Evolutionary conservation across 192 early-diverging fungal genomes (phyloP).

Genomic region (Podila clonocystis): DNA sequence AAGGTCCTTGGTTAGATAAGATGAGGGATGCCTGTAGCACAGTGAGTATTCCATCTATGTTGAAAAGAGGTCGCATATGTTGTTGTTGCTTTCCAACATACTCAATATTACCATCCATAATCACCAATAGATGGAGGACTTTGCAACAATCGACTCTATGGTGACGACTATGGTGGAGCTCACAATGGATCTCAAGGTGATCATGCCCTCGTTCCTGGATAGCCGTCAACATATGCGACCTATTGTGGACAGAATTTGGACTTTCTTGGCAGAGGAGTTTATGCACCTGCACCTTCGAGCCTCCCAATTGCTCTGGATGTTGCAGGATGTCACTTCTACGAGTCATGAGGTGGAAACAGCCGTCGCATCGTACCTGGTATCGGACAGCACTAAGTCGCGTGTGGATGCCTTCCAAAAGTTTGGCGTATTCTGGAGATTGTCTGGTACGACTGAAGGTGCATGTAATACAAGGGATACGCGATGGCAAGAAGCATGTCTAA

Average conservation of each 20-base stretch:
- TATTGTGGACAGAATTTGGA: conserved; percentile 74
- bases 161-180: conserved; percentile 56
- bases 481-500: background rate
- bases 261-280: conserved; percentile 65
- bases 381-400: conserved; percentile 41
- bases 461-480: background rate
- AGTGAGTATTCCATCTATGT: conserved; percentile 6
- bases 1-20: conserved; percentile 37
- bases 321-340: conserved; percentile 60
- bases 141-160: conserved; percentile 60
- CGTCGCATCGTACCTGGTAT: conserved; percentile 60
- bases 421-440: conserved; percentile 76
- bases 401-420: conserved; percentile 67
- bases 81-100: background rate
- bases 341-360: conserved; percentile 71
- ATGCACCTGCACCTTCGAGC: conserved; percentile 67
- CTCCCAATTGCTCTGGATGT: conserved; percentile 72
- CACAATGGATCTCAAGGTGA: conserved; percentile 47
- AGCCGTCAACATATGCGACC: conserved; percentile 40
- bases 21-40: conserved; percentile 28
- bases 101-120: background rate
- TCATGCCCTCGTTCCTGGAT: conserved; percentile 38
- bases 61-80: background rate
- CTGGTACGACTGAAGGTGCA: conserved; percentile 35
- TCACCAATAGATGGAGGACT: conserved; percentile 33